A percentile compares a stretch with the other conserved stretches of the same genome.
phyloP scores from a whole-genome alignment of 208 protist species.

The Leishmania tropica region DNA sequence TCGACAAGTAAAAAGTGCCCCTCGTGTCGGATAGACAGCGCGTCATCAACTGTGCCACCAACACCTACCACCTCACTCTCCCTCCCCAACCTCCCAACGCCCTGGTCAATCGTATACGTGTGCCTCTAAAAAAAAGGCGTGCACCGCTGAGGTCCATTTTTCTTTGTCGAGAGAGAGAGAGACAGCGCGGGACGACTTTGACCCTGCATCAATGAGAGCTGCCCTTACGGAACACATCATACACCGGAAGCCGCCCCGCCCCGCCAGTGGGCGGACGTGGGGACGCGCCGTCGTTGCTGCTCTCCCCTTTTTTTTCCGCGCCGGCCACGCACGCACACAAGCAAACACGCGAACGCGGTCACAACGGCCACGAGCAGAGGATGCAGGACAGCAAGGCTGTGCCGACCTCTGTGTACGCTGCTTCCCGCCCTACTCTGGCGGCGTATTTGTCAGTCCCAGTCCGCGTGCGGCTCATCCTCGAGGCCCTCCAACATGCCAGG shows the following conservation, averaged over 20 bases:
- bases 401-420: not conserved
- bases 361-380: not conserved
- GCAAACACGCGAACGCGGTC: not conserved
- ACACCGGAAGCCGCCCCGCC: not conserved
- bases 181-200: not conserved
- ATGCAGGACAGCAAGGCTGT: not conserved
- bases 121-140: not conserved
- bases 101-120: not conserved
- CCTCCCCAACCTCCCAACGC: not conserved
- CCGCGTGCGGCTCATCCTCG: conserved; percentile 52
- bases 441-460: conserved; percentile 44
- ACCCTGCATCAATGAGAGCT: no score
- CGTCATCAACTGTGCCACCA: not conserved
- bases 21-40: not conserved
- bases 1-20: not conserved
- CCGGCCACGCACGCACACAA: not conserved
- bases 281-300: not conserved
- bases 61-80: not conserved
- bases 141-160: not conserved
- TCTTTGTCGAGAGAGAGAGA: not conserved
- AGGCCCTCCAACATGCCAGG: conserved; percentile 58
- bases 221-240: not conserved
- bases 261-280: not conserved
- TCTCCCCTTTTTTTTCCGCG: no score
- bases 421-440: not conserved